Base-by-base conservation (phyloP, 2,329 filamentous ascomycete species). In the Raffaelea deltoideospora region DNA sequence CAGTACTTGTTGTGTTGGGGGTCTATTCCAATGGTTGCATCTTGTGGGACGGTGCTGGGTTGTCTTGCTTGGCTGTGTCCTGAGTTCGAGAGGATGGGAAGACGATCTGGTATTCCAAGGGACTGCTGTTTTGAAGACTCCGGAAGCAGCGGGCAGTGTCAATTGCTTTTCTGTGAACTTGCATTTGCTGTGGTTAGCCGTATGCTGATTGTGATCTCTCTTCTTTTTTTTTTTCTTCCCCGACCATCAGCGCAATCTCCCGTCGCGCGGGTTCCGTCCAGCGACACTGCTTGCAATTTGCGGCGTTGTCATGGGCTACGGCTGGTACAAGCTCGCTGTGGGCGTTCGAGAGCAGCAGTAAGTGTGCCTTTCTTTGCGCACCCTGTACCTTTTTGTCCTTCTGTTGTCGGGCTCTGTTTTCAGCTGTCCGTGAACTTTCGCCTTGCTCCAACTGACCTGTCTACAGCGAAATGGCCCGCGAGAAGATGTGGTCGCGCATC, bases 401-500 rank as follows among this genome's bases (percentile, higher is more conserved):
- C 11, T 23, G 9, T 13, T 10, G 9, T 11, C 28, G 14, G 5
- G 37, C 14, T 27, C 31, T 15, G 10, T 31, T 17, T 17, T 22
- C 14, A 30, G 10, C 10, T 15, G 22, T 15, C 22, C 10, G 11
- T 17, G n/a, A 33, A 33, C 22, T 8, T 23, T 19, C 26, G 3
- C 4, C n/a, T 1, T 10, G 14, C 28, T 15, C 35, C 31, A 27
- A 33, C 38, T 42, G 31, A 40, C 30, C 24, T n/a, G 7, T 9
- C 1, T 20, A 40, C 51, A 95, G 87, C 54, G 90, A 98, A 62
- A 78, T 94, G 48, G 83, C 78, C 45, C 84, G 90, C 50, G 90
- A 98, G 56, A 98, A 96, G 69, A 90, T 94, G 75, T 98, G 90
- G 90, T 76, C 84, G 43, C 80, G 90, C 55, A 93, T 98, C 61